Base-by-base conservation (phyloP, 2,329 filamentous ascomycete genomes). In the Trematosphaeria pertusa region DNA sequence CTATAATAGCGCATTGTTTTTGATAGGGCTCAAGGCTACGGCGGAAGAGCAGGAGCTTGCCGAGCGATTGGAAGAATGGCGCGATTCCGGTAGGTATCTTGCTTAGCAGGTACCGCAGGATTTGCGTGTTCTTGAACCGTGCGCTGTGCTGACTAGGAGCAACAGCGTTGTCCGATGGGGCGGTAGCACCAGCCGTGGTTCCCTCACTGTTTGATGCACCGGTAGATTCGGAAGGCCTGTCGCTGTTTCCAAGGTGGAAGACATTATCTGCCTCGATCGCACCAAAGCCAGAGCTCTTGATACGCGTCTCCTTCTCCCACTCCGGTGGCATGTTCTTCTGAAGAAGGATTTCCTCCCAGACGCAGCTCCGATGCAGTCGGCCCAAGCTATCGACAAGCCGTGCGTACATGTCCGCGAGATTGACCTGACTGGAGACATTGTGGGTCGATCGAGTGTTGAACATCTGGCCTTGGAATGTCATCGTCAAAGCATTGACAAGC, bases 281-380 rank as follows among this genome's bases (percentile, higher is more conserved):
- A 34, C 70, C 70, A 46, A 73, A 71, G 6, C 70, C 67, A 20
- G 65, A 64, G 42, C 69, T 70, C 44, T 69, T 69, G 28, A 78
- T 72, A 19, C 75, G 71, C 10, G 76, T 77, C 31, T 72, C 69
- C 37, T 73, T 71, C 50, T 75, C 75, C 86, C 87, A 89, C 48
- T 85, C 78, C 28, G 85, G 80, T 1, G 93, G 91, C 37, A 96
- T 87, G 41, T 83, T 79, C 39, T 84, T 86, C 55, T 88, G 82
- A 34, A 97, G 77, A 0, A 87, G 77, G 26, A 92, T 88, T 56
- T 95, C 89, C 70, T 99, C 93, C 71, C 87, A 87, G n/a, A 96
- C 80, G 48, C 91, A 88, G 41, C 87, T 87, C 32, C 88, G 83
- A 55, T 97, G 81, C 12, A 99, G 75, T 18, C 86, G 85, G 3